These are phyloP conservation scores for Lophiostoma macrostomum DNA, from an alignment of 495 filamentous ascomycete genomes.

Conservation along the genomic window DNA sequence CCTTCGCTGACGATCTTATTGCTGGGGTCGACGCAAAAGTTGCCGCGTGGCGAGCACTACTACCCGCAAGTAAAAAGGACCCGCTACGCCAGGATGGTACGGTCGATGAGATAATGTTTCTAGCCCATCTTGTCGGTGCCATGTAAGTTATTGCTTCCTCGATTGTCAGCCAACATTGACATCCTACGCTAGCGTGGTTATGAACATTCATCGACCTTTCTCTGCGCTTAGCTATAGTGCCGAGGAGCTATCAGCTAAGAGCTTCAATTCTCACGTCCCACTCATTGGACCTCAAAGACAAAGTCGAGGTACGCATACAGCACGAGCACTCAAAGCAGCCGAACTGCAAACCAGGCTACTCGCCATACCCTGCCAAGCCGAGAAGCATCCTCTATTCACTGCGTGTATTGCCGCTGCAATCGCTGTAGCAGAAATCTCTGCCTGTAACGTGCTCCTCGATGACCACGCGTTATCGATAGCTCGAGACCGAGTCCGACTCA, in stretches of 20 bases:
- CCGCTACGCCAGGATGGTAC: slow-evolving; percentile 15
- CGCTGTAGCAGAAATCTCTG: slow-evolving; percentile 19
- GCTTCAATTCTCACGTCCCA: slow-evolving; percentile 15
- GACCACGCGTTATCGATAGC: slow-evolving; percentile 25
- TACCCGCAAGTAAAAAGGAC: slow-evolving; percentile 29
- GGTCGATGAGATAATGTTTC: slow-evolving; percentile 29
- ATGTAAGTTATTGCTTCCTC: slow-evolving; percentile 11
- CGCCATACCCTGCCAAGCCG: slow-evolving; percentile 15
- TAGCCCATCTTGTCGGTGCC: slow-evolving; percentile 17
- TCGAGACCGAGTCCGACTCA: slow-evolving; percentile 22
- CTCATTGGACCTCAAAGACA: slow-evolving; percentile 8
- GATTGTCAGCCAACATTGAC: background rate
- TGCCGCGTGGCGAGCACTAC: slow-evolving; percentile 19
- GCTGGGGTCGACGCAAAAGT: slow-evolving; percentile 19
- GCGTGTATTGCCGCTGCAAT: slow-evolving; percentile 12
- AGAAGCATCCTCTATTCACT: slow-evolving; percentile 12
- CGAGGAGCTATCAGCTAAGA: slow-evolving; percentile 17
- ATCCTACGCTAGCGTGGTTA: background rate
- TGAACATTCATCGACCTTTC: slow-evolving; percentile 26
- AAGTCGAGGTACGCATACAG: slow-evolving; percentile 12
- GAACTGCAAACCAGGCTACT: slow-evolving; percentile 28
- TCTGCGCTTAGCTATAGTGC: slow-evolving; percentile 18
- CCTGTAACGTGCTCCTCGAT: slow-evolving; percentile 24
- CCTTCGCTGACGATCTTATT: slow-evolving; percentile 9
- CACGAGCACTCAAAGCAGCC: slow-evolving; percentile 22